Conservation (phyloP, 371 early-diverging fungal genomes). For the Mucor sp. region DNA sequence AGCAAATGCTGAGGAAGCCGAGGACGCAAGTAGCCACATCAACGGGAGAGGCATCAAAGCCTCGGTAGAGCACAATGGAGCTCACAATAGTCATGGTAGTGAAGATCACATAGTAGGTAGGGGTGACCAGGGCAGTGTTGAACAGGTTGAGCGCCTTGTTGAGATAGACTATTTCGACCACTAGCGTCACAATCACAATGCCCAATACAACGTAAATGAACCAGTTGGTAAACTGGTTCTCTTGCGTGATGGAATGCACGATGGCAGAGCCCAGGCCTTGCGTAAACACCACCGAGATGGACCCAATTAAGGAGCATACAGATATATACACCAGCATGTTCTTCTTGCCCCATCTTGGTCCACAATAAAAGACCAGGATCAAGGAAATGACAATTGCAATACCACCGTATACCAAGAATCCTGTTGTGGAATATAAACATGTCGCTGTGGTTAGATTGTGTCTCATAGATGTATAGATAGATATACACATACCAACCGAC, state of each 20-base stretch:
- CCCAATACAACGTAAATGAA: slow-evolving; percentile 84
- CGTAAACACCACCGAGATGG: slow-evolving; percentile 90
- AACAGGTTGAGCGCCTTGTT: slow-evolving; percentile 96
- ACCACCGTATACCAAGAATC: slow-evolving; percentile 81
- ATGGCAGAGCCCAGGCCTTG: slow-evolving; percentile 93
- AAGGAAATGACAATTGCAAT: slow-evolving; percentile 62
- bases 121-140: slow-evolving; percentile 89
- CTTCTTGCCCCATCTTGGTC: slow-evolving; percentile 82
- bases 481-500: slow-evolving; percentile 60
- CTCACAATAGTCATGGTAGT: slow-evolving; percentile 92
- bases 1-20: slow-evolving; percentile 89
- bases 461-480: too few species aligned
- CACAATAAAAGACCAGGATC: slow-evolving; percentile 76
- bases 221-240: slow-evolving; percentile 87
- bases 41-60: slow-evolving; percentile 77
- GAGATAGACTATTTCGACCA: slow-evolving; percentile 92
- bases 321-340: slow-evolving; percentile 87
- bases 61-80: slow-evolving; percentile 85
- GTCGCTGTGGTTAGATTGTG: neutral
- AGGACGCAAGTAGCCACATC: slow-evolving; percentile 84
- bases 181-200: slow-evolving; percentile 75
- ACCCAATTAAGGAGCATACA: slow-evolving; percentile 90
- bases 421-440: slow-evolving; percentile 29
- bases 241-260: slow-evolving; percentile 75
- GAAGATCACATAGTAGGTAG: slow-evolving; percentile 94